Base-by-base conservation (phyloP, 441 rosid genomes). In the Biscutella laevigata region DNA sequence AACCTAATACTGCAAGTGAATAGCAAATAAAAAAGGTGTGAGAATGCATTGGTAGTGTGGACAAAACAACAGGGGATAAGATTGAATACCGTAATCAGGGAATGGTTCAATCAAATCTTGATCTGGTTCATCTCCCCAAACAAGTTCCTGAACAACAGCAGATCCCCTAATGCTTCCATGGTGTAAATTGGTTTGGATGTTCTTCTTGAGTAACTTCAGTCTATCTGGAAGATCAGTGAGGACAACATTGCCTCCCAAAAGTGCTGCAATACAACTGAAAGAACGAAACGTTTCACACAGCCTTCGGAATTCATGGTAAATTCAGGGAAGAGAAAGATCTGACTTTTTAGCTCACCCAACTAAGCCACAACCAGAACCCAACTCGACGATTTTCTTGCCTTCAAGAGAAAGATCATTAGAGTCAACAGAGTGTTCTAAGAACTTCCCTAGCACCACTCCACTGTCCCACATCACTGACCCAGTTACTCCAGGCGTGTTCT, bases 391-490 rank as follows among this genome's bases (percentile, higher is more conserved):
- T 71, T 84, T 90, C 75, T 86, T 84, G 66, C 80, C 89, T 33
- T 71, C 74, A 61, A 90, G 79, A 41, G 64, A 41, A 65, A 90
- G 94, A 76, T 65, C 32, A 19, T 72, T 59, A 1, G 80, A 79
- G 59, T 90, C 95, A 52, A 84, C 95, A 11, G 95, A 87, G 48
- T 90, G 94, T 64, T 86, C 95, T 52, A 90, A 59, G 69, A 90
- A 87, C 81, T 90, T 90, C 39, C 87, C 92, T 53, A 90, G 53
- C 39, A 86, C 88, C 43, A 82, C 78, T 11, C 95, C 97, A 71
- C 94, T 82, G 53, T 86, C 97, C 95, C 95, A 86, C 89, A 84
- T 82, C 54, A 86, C 95, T 15, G 89, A 74, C 25, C 95, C 95
- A 3, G 95, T 90, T n/a, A 90, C 94, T 64, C 97, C 94, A 46